Base-by-base conservation (phyloP, 768 basidiomycete species). In the Trametes cinnabarina region DNA sequence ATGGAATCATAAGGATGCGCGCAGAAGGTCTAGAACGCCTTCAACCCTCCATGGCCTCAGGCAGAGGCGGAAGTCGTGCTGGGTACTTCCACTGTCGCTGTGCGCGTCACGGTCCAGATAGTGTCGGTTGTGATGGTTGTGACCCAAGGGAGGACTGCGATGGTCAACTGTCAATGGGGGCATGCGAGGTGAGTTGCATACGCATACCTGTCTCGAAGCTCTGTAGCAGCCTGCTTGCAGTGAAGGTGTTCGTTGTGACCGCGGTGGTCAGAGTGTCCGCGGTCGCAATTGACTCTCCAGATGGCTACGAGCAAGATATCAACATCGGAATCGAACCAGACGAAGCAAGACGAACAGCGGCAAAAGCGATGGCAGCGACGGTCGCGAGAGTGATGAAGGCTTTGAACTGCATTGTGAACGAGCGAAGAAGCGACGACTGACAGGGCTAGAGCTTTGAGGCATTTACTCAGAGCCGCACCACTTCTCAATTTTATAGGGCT, bases 61-160 rank as follows among this genome's bases (percentile, higher is more conserved):
- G 30, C 30, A 44, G 30, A 17, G 55, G 23, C 8, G 53, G 41
- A 22, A 17, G 53, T 39, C 15, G 17, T 35, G n/a, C 34, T 42
- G 9, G 52, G 46, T 30, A 22, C 39, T 15, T 23, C 28, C 35
- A 34, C 35, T 4, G 60, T 61, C 5, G 53, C 60, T 14, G 55
- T 61, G 51, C 49, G 60, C 14, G 60, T 42, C 9, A 57, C 55
- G 12, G 55, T 57, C 60, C 60, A 61, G 23, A 55, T 23, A 15
- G 60, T 61, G 39, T 47, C 15, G n/a, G 60, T 61, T 20, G 50
- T 49, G 41, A 61, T 52, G 32, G 60, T 61, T 39, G 60, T 61
- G 44, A 61, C 47, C 50, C 51, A 61, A 35, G 60, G 60, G 8
- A 47, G 37, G 14, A 10, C 60, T 61, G n/a, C n/a, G n/a, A n/a